Percentiles rank a stretch among this genome's conserved stretches.
These are phyloP conservation scores for Extremus antarcticus DNA, from an alignment of 495 filamentous ascomycete species.

Conservation along the genomic window DNA sequence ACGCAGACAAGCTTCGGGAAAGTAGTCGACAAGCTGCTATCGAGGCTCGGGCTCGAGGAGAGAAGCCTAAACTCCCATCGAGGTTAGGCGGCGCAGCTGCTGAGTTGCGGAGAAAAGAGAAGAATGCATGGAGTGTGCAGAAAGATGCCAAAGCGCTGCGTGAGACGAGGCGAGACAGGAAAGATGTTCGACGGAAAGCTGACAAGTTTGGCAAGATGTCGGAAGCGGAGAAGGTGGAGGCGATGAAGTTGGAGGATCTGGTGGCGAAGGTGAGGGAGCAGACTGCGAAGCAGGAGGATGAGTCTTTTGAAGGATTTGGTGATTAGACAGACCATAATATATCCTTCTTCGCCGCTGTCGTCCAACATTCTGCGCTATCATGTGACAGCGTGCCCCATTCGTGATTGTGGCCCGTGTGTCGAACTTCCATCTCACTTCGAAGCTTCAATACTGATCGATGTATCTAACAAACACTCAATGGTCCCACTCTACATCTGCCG, in stretches of 20 bases:
- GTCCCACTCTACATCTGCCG: conserved; percentile 9
- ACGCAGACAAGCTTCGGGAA: conserved; percentile 70
- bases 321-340: no score
- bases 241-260: conserved; percentile 60
- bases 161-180: conserved; percentile 60
- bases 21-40: conserved; percentile 51
- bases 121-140: conserved; percentile 76
- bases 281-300: conserved; percentile 28
- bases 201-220: conserved; percentile 59
- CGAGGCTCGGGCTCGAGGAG: conserved; percentile 30
- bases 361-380: not conserved
- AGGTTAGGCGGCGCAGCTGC: conserved; percentile 16
- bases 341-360: no score
- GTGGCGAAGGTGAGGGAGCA: conserved; percentile 57
- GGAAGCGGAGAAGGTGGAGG: conserved; percentile 58
- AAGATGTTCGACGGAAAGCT: conserved; percentile 58
- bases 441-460: not conserved
- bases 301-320: conserved; percentile 28
- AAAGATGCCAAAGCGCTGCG: conserved; percentile 56
- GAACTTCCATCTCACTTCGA: not conserved
- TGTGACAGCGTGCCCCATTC: not conserved
- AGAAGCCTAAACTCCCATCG: not conserved
- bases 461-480: conserved; percentile 5
- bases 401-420: not conserved
- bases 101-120: conserved; percentile 42